Percentiles rank a stretch among this genome's conserved stretches.
Conservation (phyloP, 1,284 basidiomycete species). For the Serendipita sp. region DNA sequence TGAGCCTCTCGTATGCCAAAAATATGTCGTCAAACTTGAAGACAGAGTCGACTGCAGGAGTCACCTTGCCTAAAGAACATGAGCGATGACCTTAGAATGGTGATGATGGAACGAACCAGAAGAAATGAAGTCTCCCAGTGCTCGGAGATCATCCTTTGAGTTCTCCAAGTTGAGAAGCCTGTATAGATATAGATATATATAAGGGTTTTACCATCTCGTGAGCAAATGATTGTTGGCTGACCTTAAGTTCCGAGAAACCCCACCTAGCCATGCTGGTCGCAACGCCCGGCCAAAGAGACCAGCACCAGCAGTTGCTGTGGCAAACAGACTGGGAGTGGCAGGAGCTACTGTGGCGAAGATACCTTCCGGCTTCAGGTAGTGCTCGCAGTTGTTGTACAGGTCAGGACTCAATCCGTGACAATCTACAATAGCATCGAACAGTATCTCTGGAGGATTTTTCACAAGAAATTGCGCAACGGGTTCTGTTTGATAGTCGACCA, state of each 20-base stretch:
- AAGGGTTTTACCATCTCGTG: too few relatives aligned
- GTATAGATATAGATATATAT: slow-evolving; percentile 6
- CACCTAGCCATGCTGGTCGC: slow-evolving; percentile 14
- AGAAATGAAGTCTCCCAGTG: slow-evolving; percentile 26
- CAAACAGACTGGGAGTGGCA: slow-evolving; percentile 14
- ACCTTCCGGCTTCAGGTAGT: slow-evolving; percentile 20
- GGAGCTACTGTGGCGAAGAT: slow-evolving; percentile 20
- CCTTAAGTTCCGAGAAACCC: slow-evolving; percentile 10
- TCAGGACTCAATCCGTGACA: slow-evolving; percentile 17
- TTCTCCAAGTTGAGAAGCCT: slow-evolving; percentile 17
- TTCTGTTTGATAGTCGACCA: slow-evolving; percentile 44
- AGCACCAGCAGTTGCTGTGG: slow-evolving; percentile 11
- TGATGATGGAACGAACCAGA: slow-evolving; percentile 25
- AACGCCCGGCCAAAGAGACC: slow-evolving; percentile 1
- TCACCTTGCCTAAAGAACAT: slow-evolving; percentile 31
- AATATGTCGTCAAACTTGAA: slow-evolving; percentile 40
- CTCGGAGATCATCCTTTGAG: slow-evolving; percentile 25
- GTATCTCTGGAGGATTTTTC: slow-evolving; percentile 19
- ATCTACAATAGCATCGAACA: slow-evolving; percentile 23
- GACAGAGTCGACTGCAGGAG: slow-evolving; percentile 46
- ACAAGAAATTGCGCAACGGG: slow-evolving; percentile 30
- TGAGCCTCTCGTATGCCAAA: slow-evolving; percentile 46
- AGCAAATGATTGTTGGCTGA: slow-evolving; percentile 5
- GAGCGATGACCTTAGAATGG: slow-evolving; percentile 16
- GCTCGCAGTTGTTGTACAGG: slow-evolving; percentile 17